Evolutionary conservation across 352 stramenopile species (phyloP).

Genomic region (Phytopythium sindhum): DNA sequence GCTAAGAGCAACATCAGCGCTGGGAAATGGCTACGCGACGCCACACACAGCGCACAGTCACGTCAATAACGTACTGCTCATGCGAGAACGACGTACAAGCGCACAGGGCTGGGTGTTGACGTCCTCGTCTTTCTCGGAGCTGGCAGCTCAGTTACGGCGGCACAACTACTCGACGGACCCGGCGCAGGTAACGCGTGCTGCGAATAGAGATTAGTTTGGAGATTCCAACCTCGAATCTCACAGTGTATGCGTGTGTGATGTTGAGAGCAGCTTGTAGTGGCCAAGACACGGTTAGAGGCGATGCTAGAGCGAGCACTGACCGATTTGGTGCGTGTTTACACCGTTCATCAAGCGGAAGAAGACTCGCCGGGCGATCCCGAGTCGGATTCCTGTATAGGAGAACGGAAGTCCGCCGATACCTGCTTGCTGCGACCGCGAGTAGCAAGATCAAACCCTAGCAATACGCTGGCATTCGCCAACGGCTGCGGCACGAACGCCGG

Average conservation of each 20-base stretch:
- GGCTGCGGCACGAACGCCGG: slow-evolving; percentile 32
- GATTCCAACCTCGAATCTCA: neutral
- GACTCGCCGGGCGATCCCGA: neutral
- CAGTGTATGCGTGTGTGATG: neutral
- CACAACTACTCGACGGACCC: slow-evolving; percentile 53
- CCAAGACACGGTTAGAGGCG: slow-evolving; percentile 31
- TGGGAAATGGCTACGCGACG: neutral
- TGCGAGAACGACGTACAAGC: slow-evolving; percentile 34
- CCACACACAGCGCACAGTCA: slow-evolving; percentile 28
- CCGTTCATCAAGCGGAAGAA: slow-evolving; percentile 6
- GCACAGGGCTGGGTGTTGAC: slow-evolving; percentile 13
- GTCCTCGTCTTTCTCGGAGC: neutral
- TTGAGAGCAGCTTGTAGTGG: slow-evolving; percentile 17
- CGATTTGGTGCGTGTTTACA: slow-evolving; percentile 25
- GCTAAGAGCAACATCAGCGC: neutral
- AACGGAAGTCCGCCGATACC: slow-evolving; percentile 9
- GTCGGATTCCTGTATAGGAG: neutral
- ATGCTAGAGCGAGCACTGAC: slow-evolving; percentile 25
- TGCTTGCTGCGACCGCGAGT: slow-evolving; percentile 12
- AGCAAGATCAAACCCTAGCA: too few species aligned
- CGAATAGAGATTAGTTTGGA: neutral
- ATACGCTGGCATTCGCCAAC: slow-evolving; percentile 22
- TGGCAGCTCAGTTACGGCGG: slow-evolving; percentile 21
- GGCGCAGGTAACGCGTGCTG: slow-evolving; percentile 24
- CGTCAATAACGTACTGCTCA: slow-evolving; percentile 57